A percentile compares a stretch with the other conserved stretches of the same genome.
Conservation (phyloP, 192 early-diverging fungal species). For the Gamsiella multidivaricata region DNA sequence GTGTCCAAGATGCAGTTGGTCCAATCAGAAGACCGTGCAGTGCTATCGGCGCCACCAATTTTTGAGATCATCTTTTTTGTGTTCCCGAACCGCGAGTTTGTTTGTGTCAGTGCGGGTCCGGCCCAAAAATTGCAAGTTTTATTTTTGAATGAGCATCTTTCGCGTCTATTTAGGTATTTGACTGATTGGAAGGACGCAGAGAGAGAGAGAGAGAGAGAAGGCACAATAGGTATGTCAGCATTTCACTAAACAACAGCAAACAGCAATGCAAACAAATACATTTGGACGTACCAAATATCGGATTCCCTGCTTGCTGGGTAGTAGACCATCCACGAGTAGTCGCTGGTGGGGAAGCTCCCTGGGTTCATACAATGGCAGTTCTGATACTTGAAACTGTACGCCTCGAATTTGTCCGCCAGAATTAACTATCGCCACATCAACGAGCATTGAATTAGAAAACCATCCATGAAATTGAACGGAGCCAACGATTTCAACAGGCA, state of each 20-base stretch:
- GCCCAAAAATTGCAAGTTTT: not conserved
- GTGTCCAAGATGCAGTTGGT: too few species aligned
- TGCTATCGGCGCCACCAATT: too few species aligned
- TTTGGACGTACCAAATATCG: conserved; percentile 61
- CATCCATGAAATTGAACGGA: too few species aligned
- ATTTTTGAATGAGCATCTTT: not conserved
- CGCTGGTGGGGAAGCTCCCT: conserved; percentile 62
- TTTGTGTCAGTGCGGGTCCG: too few species aligned
- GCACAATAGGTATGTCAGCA: not conserved
- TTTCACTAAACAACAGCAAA: not conserved
- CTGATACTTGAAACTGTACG: conserved; percentile 82
- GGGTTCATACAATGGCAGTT: conserved; percentile 86
- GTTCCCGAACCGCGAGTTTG: too few species aligned
- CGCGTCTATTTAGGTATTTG: conserved; percentile 51
- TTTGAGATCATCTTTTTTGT: too few species aligned
- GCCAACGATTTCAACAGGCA: too few species aligned
- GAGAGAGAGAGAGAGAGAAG: not conserved
- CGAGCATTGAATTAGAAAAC: not conserved
- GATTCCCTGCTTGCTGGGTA: conserved; percentile 69
- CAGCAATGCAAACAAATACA: not conserved
- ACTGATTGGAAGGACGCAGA: conserved; percentile 7
- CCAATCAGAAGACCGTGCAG: too few species aligned
- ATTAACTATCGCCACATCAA: conserved; percentile 66
- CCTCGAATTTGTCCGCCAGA: conserved; percentile 86
- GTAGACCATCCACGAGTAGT: conserved; percentile 77